These are phyloP conservation scores for Myxozyma vanderwaltii DNA, from an alignment of 805 yeast genomes.

Conservation along the genomic window DNA sequence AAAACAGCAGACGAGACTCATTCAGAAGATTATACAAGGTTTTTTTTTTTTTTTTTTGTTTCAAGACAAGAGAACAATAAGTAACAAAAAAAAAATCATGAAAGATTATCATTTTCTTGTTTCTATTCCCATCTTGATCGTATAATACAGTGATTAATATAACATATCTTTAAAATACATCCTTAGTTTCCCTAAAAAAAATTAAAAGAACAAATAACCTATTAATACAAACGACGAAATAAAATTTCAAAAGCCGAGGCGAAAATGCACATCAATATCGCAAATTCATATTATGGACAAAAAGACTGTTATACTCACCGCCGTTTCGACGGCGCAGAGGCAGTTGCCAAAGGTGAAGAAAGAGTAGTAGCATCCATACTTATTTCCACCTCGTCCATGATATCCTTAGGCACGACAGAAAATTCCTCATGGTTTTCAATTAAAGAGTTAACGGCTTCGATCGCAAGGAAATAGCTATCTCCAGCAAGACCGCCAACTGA, in stretches of 20 bases:
- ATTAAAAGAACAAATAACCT: background rate
- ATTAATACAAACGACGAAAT: background rate
- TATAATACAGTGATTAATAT: background rate
- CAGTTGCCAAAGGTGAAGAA: background rate
- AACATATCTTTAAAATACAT: background rate
- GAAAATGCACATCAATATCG: too few relatives aligned
- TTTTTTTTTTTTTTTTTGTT: too few relatives aligned
- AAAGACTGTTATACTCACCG: background rate
- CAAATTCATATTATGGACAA: too few relatives aligned
- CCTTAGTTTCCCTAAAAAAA: background rate
- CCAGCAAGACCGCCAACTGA: conserved; percentile 49
- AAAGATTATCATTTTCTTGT: background rate
- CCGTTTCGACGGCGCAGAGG: background rate
- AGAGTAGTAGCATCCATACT: background rate
- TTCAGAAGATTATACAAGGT: too few relatives aligned
- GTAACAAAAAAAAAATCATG: background rate
- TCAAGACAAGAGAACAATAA: background rate
- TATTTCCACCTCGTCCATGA: conserved; percentile 38
- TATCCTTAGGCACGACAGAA: conserved; percentile 70
- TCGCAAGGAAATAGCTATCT: conserved; percentile 77
- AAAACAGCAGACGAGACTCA: too few relatives aligned
- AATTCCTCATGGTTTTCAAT: conserved; percentile 81
- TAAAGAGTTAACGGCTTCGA: conserved; percentile 83
- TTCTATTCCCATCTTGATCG: too few relatives aligned
- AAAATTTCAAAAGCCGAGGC: too few relatives aligned